Base-by-base conservation (phyloP, 2,329 filamentous ascomycete genomes). In the Colletotrichum sojae region DNA sequence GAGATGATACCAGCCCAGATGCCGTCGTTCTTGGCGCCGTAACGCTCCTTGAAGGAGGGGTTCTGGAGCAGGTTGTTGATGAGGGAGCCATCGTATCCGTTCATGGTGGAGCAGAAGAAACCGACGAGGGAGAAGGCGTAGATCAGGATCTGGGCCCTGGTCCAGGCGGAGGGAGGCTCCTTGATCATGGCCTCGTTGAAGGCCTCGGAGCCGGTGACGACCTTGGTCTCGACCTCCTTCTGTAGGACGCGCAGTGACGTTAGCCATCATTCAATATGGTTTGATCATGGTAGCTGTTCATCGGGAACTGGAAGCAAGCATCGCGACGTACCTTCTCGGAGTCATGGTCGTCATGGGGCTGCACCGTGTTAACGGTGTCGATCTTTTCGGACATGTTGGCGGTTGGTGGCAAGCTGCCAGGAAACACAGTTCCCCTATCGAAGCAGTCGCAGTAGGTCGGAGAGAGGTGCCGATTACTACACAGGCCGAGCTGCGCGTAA, bases 121-220 rank as follows among this genome's bases (percentile, higher is more conserved):
- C 83, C 83, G 53, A 85, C 72, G 67, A 85, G 73, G 67, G 82
- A 85, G 73, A 83, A 82, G 61, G 72, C 70, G 70, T 85, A 85
- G 71, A 85, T 76, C 71, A 83, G 71, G 65, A 83, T 59, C 52
- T 83, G 82, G 45, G 76, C 69, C 40, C 69, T 76, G 39, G 80
- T 81, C 75, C 79, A 84, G 52, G 82, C 77, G 43, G 72, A 77
- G 25, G 84, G 82, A 9, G 85, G 83, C 73, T 89, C 87, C 77
- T 85, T 84, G 73, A 86, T 74, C 76, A 85, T 81, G 22, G 88
- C 87, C 76, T 89, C 84, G 72, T 85, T 83, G 77, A 84, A 88
- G 57, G 86, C 85, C 72, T 86, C 85, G 71, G 83, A 84, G 69
- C 87, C 87, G 25, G 75, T 80, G 73, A 88, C 80, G 66, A 85